Evolutionary conservation across 768 basidiomycete species (phyloP).

Genomic region (Podaxis carcinomalis): DNA sequence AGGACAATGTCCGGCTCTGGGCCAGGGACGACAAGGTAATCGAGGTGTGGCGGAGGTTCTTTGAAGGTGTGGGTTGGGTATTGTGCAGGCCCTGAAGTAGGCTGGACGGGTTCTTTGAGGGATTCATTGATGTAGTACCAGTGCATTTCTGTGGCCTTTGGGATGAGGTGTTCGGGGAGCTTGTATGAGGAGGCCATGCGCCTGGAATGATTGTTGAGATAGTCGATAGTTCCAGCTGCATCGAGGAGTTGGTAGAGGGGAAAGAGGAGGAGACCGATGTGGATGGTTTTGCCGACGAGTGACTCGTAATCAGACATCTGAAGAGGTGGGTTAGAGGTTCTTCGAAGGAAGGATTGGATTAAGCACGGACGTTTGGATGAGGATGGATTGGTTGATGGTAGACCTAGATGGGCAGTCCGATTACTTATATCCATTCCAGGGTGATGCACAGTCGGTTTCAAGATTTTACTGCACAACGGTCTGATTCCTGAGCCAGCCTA

Average conservation of each 20-base stretch:
- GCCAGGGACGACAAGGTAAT: constrained; percentile 24
- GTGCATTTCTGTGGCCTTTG: constrained; percentile 18
- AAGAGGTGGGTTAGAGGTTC: background rate
- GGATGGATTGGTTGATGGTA: background rate
- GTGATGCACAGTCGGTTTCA: too few relatives aligned
- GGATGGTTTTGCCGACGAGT: constrained; percentile 8
- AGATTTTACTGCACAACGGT: too few relatives aligned
- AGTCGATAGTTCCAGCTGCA: constrained; percentile 22
- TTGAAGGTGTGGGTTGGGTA: constrained; percentile 19
- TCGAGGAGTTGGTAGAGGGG: constrained; percentile 23
- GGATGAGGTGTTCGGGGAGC: constrained; percentile 9
- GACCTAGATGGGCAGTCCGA: too few relatives aligned
- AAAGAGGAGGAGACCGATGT: constrained; percentile 19
- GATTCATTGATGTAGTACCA: constrained; percentile 22
- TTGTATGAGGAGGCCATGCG: background rate
- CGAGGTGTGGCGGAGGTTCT: constrained; percentile 16
- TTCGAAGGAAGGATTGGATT: background rate
- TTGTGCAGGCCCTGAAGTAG: constrained; percentile 17
- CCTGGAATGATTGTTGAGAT: constrained; percentile 19
- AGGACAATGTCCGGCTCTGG: constrained; percentile 13
- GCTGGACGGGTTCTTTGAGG: constrained; percentile 11
- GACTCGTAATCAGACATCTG: background rate
- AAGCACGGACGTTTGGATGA: background rate
- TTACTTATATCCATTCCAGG: too few relatives aligned
- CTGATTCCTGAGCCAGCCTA: too few relatives aligned